Percentiles rank a stretch among this genome's conserved stretches.
These are phyloP conservation scores for Lyophyllum shimeji DNA, from an alignment of 768 basidiomycete species.

Conservation along the genomic window DNA sequence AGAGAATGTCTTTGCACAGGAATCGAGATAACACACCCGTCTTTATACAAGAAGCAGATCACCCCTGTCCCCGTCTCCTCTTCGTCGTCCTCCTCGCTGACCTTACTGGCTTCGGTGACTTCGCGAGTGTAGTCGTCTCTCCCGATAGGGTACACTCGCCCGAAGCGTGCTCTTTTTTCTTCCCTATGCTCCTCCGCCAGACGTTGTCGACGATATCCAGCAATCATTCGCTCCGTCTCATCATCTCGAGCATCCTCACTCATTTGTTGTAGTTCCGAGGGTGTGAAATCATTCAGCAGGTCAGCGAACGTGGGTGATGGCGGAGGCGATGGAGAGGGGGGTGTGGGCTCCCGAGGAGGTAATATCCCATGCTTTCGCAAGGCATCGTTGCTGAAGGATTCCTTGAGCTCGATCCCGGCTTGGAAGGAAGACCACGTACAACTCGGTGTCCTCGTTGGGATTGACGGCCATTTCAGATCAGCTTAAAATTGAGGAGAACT, in stretches of 20 bases:
- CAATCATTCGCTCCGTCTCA: conserved; percentile 73
- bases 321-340: conserved; percentile 79
- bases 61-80: conserved; percentile 84
- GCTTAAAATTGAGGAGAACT: neutral
- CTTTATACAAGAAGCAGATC: conserved; percentile 93
- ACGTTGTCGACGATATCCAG: conserved; percentile 61
- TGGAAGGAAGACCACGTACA: conserved; percentile 53
- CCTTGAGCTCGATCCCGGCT: neutral
- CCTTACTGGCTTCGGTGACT: conserved; percentile 88
- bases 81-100: conserved; percentile 63
- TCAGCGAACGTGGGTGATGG: conserved; percentile 72
- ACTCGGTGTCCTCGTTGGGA: conserved; percentile 93
- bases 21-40: conserved; percentile 59
- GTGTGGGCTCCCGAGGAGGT: conserved; percentile 67
- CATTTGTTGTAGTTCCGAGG: conserved; percentile 64
- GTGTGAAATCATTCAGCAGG: conserved; percentile 60
- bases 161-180: conserved; percentile 69
- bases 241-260: conserved; percentile 75
- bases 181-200: conserved; percentile 60
- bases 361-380: conserved; percentile 91
- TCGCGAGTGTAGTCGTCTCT: conserved; percentile 94
- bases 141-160: conserved; percentile 83
- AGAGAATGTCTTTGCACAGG: neutral
- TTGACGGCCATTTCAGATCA: conserved; percentile 61
- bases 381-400: conserved; percentile 77